Evolutionary conservation across 2,329 filamentous ascomycete species (phyloP), one percentile per base, ranked within the genome.

Genomic region (Calonectria fujianensis): DNA sequence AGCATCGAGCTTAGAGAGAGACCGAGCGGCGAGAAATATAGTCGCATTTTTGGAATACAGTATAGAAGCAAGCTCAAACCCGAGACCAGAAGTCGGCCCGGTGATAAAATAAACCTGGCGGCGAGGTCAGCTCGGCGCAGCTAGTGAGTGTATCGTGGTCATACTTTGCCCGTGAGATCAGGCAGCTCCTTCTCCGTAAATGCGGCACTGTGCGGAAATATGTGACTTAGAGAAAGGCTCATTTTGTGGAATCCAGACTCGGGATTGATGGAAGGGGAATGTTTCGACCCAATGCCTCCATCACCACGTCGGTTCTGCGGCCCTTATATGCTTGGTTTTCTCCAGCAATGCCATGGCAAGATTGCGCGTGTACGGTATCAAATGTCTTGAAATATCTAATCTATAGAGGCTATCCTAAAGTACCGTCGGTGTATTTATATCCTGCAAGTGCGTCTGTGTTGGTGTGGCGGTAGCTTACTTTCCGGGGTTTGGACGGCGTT

Each of bases 131-230:
- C 50, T 9, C 3, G 39, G 31, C 31, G 13, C 29, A 39, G 13
- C 14, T 5, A 50, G 11, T 3, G 20, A 35, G 5, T 6, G 10
- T 6, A 6, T 37, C 24, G 3, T 29, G 2, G 24, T 8, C 52
- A 6, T 70, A 70, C 72, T 35, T 54, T 70, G 68, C 72, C 61
- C 2, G 37, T 32, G 14, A 74, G 67, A 67, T 74, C 72, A 13
- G 61, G 50, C 10, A 70, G 31, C 11, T 70, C 20, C 20, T 70
- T 67, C 29, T 67, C 61, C 4, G 72, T 67, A 20, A 74, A 67
- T 6, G 2, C 18, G 11, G 61, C 61, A 2, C 35, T 18, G n/a
- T 67, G 72, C 14, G 72, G 61, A 24, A 74, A 74, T 14, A 66
- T 45, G n/a, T 74, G 61, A 18, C 31, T 70, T 3, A 73, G 45